Conservation (phyloP, 495 filamentous ascomycete genomes). For the Symbiotaphrina buchneri region DNA sequence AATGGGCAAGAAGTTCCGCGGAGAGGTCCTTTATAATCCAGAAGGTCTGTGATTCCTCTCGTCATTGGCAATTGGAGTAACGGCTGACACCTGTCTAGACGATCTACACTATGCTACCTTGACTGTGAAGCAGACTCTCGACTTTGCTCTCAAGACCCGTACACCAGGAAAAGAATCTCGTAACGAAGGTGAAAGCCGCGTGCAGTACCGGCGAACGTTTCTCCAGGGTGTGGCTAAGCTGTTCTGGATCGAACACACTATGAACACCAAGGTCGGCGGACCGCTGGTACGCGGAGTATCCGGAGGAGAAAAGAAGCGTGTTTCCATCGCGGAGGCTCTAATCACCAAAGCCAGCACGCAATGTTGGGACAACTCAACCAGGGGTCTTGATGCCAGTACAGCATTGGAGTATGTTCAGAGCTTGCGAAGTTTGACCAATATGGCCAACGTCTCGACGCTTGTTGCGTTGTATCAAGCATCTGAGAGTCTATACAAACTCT, state of each 20-base stretch:
- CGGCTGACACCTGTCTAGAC: no score
- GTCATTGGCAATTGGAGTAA: no score
- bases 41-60: no score
- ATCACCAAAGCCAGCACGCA: slow-evolving; percentile 39
- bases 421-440: slow-evolving; percentile 36
- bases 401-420: slow-evolving; percentile 43
- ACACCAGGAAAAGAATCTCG: slow-evolving; percentile 43
- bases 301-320: slow-evolving; percentile 54
- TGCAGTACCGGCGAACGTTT: slow-evolving; percentile 41
- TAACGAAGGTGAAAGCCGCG: slow-evolving; percentile 31
- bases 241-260: slow-evolving; percentile 54
- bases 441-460: slow-evolving; percentile 31
- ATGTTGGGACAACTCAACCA: slow-evolving; percentile 49
- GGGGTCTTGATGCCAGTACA: slow-evolving; percentile 44
- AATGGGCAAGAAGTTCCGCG: slow-evolving; percentile 5
- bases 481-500: slow-evolving; percentile 41
- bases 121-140: slow-evolving; percentile 42
- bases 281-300: slow-evolving; percentile 42
- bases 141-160: slow-evolving; percentile 45
- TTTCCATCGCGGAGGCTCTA: slow-evolving; percentile 46
- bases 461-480: slow-evolving; percentile 55
- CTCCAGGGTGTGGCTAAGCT: slow-evolving; percentile 48
- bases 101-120: slow-evolving; percentile 59
- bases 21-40: slow-evolving; percentile 11
- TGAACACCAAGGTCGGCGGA: slow-evolving; percentile 46